phyloP scores from a whole-genome alignment of 305 asterid species.

The Salvia sclarea region DNA sequence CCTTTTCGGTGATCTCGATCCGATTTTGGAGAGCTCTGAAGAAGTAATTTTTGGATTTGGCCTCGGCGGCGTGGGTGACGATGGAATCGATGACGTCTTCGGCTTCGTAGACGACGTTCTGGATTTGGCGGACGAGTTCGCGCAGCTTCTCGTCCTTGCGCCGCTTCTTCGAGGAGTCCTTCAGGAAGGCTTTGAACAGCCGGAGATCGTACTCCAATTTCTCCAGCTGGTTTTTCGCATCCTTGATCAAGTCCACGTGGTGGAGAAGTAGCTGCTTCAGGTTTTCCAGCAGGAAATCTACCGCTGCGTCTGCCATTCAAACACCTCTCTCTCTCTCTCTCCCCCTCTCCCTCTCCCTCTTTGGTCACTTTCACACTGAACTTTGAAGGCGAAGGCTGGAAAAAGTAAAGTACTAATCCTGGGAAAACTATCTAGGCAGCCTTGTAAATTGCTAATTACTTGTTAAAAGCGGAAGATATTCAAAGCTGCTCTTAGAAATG shows the following conservation, averaged over 20 bases:
- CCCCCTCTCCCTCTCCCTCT: too few species aligned
- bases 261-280: conserved; percentile 31
- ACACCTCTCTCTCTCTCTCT: background rate
- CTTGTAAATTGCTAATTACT: too few species aligned
- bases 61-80: conserved; percentile 27
- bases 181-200: conserved; percentile 33
- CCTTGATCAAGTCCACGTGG: conserved; percentile 23
- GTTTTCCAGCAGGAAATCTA: conserved; percentile 37
- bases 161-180: conserved; percentile 31
- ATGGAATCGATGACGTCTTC: conserved; percentile 39
- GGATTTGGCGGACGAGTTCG: conserved; percentile 30
- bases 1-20: conserved; percentile 4
- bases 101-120: conserved; percentile 36
- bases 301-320: conserved; percentile 42
- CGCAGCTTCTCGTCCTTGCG: conserved; percentile 24
- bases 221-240: conserved; percentile 26
- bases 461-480: too few species aligned
- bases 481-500: too few species aligned
- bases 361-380: too few species aligned
- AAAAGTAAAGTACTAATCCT: too few species aligned
- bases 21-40: background rate
- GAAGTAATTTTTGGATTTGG: conserved; percentile 14
- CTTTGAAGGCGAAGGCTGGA: too few species aligned
- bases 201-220: conserved; percentile 32
- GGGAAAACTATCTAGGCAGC: too few species aligned